Base-by-base conservation (phyloP, 176 grass and related monocot genomes). In the Carex parvula region DNA sequence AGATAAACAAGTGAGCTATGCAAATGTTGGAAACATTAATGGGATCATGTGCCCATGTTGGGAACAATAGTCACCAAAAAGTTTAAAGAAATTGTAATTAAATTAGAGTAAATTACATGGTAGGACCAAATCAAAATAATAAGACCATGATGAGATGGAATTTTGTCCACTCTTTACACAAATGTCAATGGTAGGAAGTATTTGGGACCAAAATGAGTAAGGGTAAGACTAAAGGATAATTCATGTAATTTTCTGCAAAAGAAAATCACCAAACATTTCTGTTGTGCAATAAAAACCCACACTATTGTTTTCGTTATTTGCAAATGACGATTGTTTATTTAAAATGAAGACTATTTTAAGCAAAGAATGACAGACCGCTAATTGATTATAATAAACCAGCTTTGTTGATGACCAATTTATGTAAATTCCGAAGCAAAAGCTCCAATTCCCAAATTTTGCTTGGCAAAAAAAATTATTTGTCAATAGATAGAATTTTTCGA, bases 21-120 rank as follows among this genome's bases (percentile, higher is more conserved):
- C 6, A 33, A 77, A 74, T 74, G 70, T 50, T 77, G 13, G 22
- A 77, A 77, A 54, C 20, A 16, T 76, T 76, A 8, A 77, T 32
- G 21, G 55, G 7, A 17, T 77, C 50, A 56, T 30, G 2, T 32
- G 11, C 24, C 46, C 50, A 44, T 50, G 70, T 54, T 26, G 12
- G 14, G 22, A 77, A 77, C 22, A 62, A 46, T 18, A 56, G 24
- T 9, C 30, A 15, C 71, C 12, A 15, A 26, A 55, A 26, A 56
- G 56, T 37, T 50, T 6, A 14, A 56, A 77, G 22, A 30, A 6
- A 56, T 30, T 0, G 21, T 73, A 5, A 77, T 77, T 77, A 56
- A 12, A 29, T 17, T 56, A 32, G 8, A 56, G 22, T 74, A 22
- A 12, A 73, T 17, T 30, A 54, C 48, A 77, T 44, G 37, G 0